Evolutionary conservation across 2,329 filamentous ascomycete species (phyloP).

Genomic region (Fusarium proliferatum): DNA sequence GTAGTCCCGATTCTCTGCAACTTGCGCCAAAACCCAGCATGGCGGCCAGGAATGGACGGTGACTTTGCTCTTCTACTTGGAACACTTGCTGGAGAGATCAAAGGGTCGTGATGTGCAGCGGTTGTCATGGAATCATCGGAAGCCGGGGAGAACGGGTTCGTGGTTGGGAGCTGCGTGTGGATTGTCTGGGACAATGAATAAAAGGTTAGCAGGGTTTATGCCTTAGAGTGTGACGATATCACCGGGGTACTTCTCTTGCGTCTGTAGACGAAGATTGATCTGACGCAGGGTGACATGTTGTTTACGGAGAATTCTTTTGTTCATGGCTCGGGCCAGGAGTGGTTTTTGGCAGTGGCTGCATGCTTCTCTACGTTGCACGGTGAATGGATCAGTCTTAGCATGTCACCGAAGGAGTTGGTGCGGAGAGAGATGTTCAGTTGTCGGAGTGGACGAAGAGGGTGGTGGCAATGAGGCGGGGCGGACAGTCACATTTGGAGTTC

Average conservation of each 20-base stretch:
- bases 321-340: neutral
- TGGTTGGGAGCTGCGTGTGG: neutral
- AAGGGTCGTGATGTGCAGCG: neutral
- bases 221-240: fast-evolving
- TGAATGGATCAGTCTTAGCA: too few species aligned
- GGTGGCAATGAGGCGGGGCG: fast-evolving
- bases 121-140: fast-evolving
- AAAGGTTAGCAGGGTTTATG: neutral
- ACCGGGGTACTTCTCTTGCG: too few species aligned
- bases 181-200: fast-evolving
- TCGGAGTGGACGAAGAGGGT: too few species aligned
- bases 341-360: neutral
- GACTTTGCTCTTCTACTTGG: too few species aligned
- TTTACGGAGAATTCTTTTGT: neutral
- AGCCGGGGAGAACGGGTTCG: too few species aligned
- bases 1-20: neutral
- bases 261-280: fast-evolving
- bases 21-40: fast-evolving
- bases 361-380: fast-evolving
- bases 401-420: fast-evolving
- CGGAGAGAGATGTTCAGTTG: too few species aligned
- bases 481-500: neutral
- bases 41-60: fast-evolving
- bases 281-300: neutral
- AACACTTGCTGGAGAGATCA: too few species aligned